Evolutionary conservation across 2,329 filamentous ascomycete species (phyloP).

Genomic region (Ophiostoma angusticollis): DNA sequence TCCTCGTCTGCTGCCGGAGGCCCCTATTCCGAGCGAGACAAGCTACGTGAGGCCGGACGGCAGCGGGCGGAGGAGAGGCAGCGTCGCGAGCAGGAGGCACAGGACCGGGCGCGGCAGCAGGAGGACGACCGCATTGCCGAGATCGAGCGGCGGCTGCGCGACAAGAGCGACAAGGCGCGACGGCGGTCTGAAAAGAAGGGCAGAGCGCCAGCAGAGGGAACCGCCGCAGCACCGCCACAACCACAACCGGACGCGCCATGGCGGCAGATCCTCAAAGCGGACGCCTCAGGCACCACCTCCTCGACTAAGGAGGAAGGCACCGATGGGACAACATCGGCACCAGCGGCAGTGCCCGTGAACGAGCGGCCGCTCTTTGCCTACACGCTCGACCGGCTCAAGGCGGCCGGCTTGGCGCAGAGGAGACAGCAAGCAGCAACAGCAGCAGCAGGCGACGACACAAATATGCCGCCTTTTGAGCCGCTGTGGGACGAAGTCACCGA

Average conservation of each 20-base stretch:
- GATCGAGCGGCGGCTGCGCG: conserved; percentile 30
- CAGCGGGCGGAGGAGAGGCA: conserved; percentile 28
- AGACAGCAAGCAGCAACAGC: conserved; percentile 10
- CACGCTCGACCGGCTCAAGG: conserved; percentile 12
- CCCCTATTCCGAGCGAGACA: conserved; percentile 23
- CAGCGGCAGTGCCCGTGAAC: too few species aligned
- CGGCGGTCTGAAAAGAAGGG: conserved; percentile 30
- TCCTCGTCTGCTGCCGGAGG: too few species aligned
- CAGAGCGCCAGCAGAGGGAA: not conserved
- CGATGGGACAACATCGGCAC: too few species aligned
- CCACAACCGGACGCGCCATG: conserved; percentile 8
- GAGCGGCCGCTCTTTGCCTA: conserved; percentile 11
- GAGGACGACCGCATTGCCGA: conserved; percentile 28
- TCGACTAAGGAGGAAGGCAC: too few species aligned
- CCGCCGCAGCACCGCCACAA: not conserved
- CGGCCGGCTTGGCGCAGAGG: conserved; percentile 10
- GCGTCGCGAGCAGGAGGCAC: conserved; percentile 28
- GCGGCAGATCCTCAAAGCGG: conserved; percentile 9
- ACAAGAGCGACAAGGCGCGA: conserved; percentile 26
- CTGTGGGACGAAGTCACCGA: conserved; percentile 14
- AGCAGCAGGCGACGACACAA: conserved; percentile 1
- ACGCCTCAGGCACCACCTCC: not conserved
- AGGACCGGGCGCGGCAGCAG: conserved; percentile 27
- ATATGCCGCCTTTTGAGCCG: conserved; percentile 10
- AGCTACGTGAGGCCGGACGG: conserved; percentile 22